A percentile compares a stretch with the other conserved stretches of the same genome.
Evolutionary conservation across 169 alveolate species (phyloP).

Genomic region (Theileria parva): DNA sequence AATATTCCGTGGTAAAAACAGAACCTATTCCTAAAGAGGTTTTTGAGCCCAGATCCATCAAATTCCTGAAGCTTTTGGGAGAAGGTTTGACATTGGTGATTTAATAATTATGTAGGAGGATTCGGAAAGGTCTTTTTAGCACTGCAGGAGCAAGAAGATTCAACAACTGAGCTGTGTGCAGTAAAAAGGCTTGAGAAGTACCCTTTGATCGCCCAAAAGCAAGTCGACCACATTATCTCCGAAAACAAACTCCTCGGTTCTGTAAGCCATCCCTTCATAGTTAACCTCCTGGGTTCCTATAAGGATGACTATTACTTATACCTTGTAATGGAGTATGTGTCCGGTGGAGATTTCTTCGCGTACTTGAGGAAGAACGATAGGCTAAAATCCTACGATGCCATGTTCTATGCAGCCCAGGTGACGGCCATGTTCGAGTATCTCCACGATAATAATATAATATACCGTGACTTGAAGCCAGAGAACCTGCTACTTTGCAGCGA

Average conservation of each 20-base stretch:
- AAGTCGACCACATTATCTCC: slow-evolving; percentile 92
- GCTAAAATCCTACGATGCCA: slow-evolving; percentile 90
- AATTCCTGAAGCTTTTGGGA: slow-evolving; percentile 53
- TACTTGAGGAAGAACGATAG: slow-evolving; percentile 89
- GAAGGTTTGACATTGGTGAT: slow-evolving; percentile 30
- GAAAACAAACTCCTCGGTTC: slow-evolving; percentile 90
- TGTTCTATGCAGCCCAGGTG: slow-evolving; percentile 93
- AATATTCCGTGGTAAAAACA: not conserved
- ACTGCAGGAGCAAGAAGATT: slow-evolving; percentile 66
- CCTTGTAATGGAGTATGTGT: slow-evolving; percentile 91
- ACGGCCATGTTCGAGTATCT: slow-evolving; percentile 93
- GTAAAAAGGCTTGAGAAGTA: slow-evolving; percentile 81
- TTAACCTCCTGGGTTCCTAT: slow-evolving; percentile 84
- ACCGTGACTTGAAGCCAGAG: slow-evolving; percentile 96
- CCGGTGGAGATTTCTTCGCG: slow-evolving; percentile 96
- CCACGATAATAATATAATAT: slow-evolving; percentile 91
- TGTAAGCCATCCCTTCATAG: slow-evolving; percentile 94
- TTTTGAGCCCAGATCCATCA: slow-evolving; percentile 21
- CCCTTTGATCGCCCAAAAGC: slow-evolving; percentile 81
- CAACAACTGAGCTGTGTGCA: slow-evolving; percentile 70
- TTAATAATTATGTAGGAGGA: slow-evolving; percentile 77
- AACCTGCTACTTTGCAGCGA: slow-evolving; percentile 93
- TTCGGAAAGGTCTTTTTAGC: slow-evolving; percentile 94
- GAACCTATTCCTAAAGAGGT: not conserved
- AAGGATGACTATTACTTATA: slow-evolving; percentile 89